Evolutionary conservation across 1,284 basidiomycete genomes (phyloP).

Genomic region (Anthracocystis panici-leucophaei): DNA sequence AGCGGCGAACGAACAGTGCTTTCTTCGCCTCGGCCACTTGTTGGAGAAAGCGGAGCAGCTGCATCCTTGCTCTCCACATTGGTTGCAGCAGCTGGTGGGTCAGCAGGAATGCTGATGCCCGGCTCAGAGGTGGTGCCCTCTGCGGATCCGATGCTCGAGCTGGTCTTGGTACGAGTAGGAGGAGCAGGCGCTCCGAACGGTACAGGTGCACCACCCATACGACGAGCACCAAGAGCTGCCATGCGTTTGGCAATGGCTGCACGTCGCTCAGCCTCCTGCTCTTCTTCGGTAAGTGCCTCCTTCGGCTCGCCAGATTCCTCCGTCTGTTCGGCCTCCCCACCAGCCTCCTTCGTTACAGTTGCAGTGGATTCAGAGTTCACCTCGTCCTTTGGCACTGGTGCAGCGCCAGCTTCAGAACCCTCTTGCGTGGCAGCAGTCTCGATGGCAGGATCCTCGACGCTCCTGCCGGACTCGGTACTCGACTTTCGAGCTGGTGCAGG

Average conservation of each 20-base stretch:
- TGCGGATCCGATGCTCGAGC: constrained; percentile 23
- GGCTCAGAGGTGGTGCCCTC: constrained; percentile 43
- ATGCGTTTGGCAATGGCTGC: constrained; percentile 63
- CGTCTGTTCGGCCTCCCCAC: constrained; percentile 5
- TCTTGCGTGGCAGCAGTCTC: constrained; percentile 7
- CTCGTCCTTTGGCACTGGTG: constrained; percentile 2
- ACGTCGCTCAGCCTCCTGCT: constrained; percentile 60
- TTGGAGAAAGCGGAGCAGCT: neutral
- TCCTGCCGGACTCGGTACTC: constrained; percentile 16
- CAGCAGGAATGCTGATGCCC: constrained; percentile 32
- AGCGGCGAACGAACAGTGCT: constrained; percentile 10
- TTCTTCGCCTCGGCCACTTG: constrained; percentile 2
- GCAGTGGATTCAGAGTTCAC: constrained; percentile 4
- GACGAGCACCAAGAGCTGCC: constrained; percentile 64
- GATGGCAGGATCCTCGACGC: constrained; percentile 1
- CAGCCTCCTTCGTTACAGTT: constrained; percentile 10
- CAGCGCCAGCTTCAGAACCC: neutral
- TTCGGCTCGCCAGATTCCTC: constrained; percentile 27
- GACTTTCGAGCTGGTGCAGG: constrained; percentile 23
- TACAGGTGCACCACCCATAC: constrained; percentile 55
- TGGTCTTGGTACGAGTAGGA: constrained; percentile 24
- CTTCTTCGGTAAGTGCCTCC: constrained; percentile 42
- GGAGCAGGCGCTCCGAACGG: constrained; percentile 44
- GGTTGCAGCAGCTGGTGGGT: constrained; percentile 8
- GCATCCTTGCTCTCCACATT: constrained; percentile 9